Conservation (phyloP, 2,329 filamentous ascomycete genomes). For the Xylariaceae sp. region DNA sequence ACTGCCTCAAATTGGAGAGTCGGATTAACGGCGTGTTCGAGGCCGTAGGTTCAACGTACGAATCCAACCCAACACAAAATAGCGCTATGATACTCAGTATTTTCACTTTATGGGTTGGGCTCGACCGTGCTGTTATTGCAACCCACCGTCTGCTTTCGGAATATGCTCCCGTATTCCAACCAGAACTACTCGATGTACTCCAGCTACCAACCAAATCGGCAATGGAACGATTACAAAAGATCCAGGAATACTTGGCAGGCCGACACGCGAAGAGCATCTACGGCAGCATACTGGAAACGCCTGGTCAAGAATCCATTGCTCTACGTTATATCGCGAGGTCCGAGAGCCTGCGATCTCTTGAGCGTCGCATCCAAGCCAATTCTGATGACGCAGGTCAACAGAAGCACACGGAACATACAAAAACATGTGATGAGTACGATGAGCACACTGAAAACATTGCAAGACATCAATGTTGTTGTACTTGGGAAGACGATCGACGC, state of each 20-base stretch:
- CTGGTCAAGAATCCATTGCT: constrained; percentile 52
- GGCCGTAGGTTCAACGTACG: constrained; percentile 46
- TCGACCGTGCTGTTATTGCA: constrained; percentile 57
- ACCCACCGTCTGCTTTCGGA: constrained; percentile 55
- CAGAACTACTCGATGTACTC: constrained; percentile 60
- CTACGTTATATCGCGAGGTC: constrained; percentile 51
- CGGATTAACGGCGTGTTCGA: constrained; percentile 47
- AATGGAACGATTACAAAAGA: constrained; percentile 55
- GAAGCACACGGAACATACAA: constrained; percentile 28
- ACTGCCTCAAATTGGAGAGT: constrained; percentile 38
- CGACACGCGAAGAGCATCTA: constrained; percentile 39
- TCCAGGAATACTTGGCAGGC: constrained; percentile 57
- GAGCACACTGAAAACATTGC: constrained; percentile 45
- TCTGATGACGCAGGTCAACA: constrained; percentile 21
- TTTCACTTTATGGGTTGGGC: constrained; percentile 63
- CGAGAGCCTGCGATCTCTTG: constrained; percentile 30
- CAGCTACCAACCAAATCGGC: constrained; percentile 55
- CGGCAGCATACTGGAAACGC: constrained; percentile 57
- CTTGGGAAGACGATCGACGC: constrained; percentile 37
- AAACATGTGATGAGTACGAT: constrained; percentile 35
- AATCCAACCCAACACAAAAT: constrained; percentile 54
- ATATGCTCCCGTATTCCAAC: constrained; percentile 58
- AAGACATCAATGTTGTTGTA: constrained; percentile 43
- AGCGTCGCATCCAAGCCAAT: constrained; percentile 21
- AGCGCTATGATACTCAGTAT: constrained; percentile 60